Percentiles rank a stretch among this genome's conserved stretches.
Evolutionary conservation across 2,329 filamentous ascomycete genomes (phyloP).

Genomic region (Botryosphaeria dothidea): DNA sequence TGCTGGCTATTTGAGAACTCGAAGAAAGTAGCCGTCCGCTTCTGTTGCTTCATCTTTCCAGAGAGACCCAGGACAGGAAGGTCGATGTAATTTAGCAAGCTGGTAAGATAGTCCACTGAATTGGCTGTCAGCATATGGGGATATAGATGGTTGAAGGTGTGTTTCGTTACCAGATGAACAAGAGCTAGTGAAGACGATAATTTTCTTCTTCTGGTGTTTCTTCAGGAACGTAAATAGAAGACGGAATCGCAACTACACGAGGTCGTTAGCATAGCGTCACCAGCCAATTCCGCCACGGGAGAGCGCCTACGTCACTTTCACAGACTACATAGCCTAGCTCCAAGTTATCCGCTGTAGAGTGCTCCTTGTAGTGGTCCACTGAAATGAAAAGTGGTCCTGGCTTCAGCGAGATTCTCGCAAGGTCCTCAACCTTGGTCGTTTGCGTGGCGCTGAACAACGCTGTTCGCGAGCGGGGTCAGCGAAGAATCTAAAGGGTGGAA

Average conservation of each 20-base stretch:
- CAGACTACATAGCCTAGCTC: slow-evolving; percentile 96
- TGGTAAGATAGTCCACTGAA: slow-evolving; percentile 87
- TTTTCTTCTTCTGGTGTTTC: slow-evolving; percentile 91
- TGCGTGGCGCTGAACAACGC: slow-evolving; percentile 99
- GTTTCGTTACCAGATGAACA: slow-evolving; percentile 33
- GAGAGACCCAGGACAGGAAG: slow-evolving; percentile 83
- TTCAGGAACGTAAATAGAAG: slow-evolving; percentile 94
- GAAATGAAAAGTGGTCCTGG: slow-evolving; percentile 95
- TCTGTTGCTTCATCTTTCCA: slow-evolving; percentile 96
- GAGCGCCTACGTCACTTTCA: slow-evolving; percentile 77
- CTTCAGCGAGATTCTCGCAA: slow-evolving; percentile 88
- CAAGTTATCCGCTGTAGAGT: slow-evolving; percentile 87
- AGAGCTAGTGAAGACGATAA: slow-evolving; percentile 73
- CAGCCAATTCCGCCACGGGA: too few relatives aligned
- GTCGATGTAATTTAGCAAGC: slow-evolving; percentile 96
- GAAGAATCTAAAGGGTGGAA: too few relatives aligned
- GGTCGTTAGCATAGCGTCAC: background rate
- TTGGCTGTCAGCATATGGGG: slow-evolving; percentile 69
- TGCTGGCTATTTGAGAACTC: slow-evolving; percentile 86
- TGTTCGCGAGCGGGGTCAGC: slow-evolving; percentile 60
- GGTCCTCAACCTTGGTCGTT: slow-evolving; percentile 96
- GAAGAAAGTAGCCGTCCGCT: slow-evolving; percentile 98
- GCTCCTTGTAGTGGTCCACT: slow-evolving; percentile 85
- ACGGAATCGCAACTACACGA: slow-evolving; percentile 60
- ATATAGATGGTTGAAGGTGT: slow-evolving; percentile 38